A percentile compares a stretch with the other conserved stretches of the same genome.
Conservation (phyloP, 495 filamentous ascomycete species). For the Aspergillus olivimuriae region DNA sequence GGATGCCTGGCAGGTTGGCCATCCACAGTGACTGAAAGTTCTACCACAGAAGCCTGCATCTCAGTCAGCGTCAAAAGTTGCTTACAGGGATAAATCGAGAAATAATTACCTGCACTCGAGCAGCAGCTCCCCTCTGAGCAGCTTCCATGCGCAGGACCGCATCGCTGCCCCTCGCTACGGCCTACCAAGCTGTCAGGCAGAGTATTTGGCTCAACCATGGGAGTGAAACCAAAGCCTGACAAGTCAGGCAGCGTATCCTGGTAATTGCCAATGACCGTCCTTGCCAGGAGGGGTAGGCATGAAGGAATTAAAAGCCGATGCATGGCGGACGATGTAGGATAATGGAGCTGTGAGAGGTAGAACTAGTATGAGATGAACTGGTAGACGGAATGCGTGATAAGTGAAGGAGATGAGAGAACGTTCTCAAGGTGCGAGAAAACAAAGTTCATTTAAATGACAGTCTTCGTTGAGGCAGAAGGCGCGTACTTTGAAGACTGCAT, state of each 20-base stretch:
- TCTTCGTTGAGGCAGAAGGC: no score
- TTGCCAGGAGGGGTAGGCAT: no score
- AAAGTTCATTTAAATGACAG: no score
- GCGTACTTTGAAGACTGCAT: no score
- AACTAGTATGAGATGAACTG: no score
- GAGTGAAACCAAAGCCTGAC: background rate
- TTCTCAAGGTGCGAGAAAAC: no score
- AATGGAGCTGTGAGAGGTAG: no score
- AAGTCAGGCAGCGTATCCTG: background rate
- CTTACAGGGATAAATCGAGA: background rate
- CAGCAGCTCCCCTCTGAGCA: constrained; percentile 58
- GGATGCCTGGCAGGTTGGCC: constrained; percentile 64
- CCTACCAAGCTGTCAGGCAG: constrained; percentile 4
- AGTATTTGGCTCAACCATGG: constrained; percentile 1
- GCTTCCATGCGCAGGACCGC: constrained; percentile 37
- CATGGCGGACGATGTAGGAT: no score
- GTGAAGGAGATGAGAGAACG: no score
- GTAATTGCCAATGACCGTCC: background rate
- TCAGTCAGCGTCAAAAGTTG: constrained; percentile 9
- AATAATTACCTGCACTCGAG: constrained; percentile 50
- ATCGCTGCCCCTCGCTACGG: constrained; percentile 26
- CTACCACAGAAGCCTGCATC: constrained; percentile 52
- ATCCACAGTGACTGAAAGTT: constrained; percentile 53
- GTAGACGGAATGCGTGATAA: no score
- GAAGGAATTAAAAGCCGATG: no score